phyloP scores from a whole-genome alignment of 1,284 basidiomycete genomes.

The Cystobasidium sp. region DNA sequence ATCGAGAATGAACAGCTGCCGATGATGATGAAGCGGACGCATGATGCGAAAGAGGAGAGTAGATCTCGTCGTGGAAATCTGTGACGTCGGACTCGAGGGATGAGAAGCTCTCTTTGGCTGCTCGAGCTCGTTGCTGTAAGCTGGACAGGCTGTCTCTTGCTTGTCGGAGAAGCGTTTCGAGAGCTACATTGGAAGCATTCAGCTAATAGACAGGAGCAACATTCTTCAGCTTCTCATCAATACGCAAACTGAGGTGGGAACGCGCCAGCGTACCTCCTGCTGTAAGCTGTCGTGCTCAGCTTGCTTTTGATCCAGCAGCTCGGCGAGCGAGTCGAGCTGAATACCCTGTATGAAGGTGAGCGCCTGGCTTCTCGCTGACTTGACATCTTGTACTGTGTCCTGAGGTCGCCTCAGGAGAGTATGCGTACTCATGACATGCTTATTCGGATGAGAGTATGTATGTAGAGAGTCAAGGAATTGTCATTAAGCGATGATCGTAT shows the following conservation, averaged over 20 bases:
- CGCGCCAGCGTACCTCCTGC: constrained; percentile 19
- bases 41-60: constrained; percentile 27
- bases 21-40: constrained; percentile 13
- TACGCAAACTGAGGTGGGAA: background rate
- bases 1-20: constrained; percentile 5
- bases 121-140: constrained; percentile 23
- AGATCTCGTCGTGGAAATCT: constrained; percentile 40
- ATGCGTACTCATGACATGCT: constrained; percentile 12
- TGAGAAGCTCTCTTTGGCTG: constrained; percentile 12
- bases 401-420: background rate
- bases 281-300: constrained; percentile 20
- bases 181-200: constrained; percentile 2
- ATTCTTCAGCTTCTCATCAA: background rate
- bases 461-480: background rate
- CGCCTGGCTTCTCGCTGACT: constrained; percentile 9
- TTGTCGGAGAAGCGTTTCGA: constrained; percentile 21
- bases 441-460: background rate
- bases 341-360: constrained; percentile 26
- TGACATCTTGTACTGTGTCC: constrained; percentile 9
- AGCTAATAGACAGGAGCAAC: constrained; percentile 7
- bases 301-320: constrained; percentile 30
- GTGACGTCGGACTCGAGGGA: constrained; percentile 37
- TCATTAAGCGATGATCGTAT: too few species aligned
- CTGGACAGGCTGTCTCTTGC: constrained; percentile 7
- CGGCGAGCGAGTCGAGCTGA: constrained; percentile 16